Conservation (phyloP, 1,284 basidiomycete species). For the Thelephora terrestris region DNA sequence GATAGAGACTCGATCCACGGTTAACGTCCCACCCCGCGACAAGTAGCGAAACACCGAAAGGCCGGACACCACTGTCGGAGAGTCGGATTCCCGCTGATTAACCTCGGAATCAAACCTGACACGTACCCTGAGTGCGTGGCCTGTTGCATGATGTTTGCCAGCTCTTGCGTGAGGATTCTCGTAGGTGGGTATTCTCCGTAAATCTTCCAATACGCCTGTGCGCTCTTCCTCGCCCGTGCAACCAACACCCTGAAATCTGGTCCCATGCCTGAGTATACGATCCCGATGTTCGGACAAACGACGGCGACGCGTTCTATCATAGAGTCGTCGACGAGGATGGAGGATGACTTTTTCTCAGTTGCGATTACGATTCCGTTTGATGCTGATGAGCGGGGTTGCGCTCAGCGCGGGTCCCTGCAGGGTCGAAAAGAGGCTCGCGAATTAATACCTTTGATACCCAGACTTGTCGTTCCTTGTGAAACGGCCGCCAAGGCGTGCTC, state of each 20-base stretch:
- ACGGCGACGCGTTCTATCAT: constrained; percentile 95
- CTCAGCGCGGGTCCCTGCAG: constrained; percentile 5
- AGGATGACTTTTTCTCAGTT: constrained; percentile 98
- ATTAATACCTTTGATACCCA: constrained; percentile 90
- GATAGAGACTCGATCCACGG: constrained; percentile 89
- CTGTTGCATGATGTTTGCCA: constrained; percentile 97
- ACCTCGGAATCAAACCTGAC: constrained; percentile 13
- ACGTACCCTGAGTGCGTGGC: constrained; percentile 96
- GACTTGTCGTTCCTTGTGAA: constrained; percentile 90
- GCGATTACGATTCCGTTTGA: constrained; percentile 99
- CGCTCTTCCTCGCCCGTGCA: constrained; percentile 91
- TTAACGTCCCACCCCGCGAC: constrained; percentile 94
- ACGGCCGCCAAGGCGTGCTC: constrained; percentile 99
- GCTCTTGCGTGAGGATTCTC: constrained; percentile 91
- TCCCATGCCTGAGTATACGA: constrained; percentile 99
- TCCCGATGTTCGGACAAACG: constrained; percentile 97
- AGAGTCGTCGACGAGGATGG: constrained; percentile 94
- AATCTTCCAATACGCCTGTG: constrained; percentile 99
- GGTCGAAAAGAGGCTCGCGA: constrained; percentile 3
- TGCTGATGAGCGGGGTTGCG: constrained; percentile 38
- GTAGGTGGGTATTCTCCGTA: constrained; percentile 99
- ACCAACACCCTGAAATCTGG: constrained; percentile 96
- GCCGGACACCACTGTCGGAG: constrained; percentile 79
- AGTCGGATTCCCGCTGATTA: constrained; percentile 6
- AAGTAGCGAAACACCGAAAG: constrained; percentile 93